Evolutionary conservation across 1,284 basidiomycete genomes (phyloP).

Genomic region (Mycosarcoma mackinlayi): DNA sequence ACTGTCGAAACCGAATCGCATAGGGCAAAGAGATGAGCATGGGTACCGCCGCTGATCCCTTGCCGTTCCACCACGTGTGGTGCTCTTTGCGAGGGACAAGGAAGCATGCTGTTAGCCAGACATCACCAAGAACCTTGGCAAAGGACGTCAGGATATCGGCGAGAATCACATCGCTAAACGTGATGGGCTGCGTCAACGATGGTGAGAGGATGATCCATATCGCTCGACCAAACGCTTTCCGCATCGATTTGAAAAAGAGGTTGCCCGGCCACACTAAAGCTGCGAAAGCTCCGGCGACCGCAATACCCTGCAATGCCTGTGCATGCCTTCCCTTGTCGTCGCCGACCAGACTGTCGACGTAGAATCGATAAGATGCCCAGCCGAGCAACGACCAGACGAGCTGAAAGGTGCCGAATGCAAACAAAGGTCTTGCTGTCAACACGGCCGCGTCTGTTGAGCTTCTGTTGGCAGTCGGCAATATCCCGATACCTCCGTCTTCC

Average conservation of each 20-base stretch:
- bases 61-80: conserved; percentile 61
- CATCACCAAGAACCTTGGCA: conserved; percentile 93
- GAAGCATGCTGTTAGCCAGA: conserved; percentile 85
- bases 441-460: not conserved
- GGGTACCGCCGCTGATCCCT: conserved; percentile 74
- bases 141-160: conserved; percentile 97
- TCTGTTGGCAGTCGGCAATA: conserved; percentile 12
- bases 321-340: conserved; percentile 56
- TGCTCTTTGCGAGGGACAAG: conserved; percentile 73
- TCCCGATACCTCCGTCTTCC: conserved; percentile 11
- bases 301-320: conserved; percentile 59
- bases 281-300: conserved; percentile 41
- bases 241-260: conserved; percentile 42
- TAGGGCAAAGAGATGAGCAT: conserved; percentile 91
- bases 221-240: conserved; percentile 43
- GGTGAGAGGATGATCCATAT: conserved; percentile 80
- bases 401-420: conserved; percentile 41
- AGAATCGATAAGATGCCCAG: conserved; percentile 60
- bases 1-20: conserved; percentile 89
- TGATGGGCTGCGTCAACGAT: conserved; percentile 75
- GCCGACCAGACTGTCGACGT: conserved; percentile 50
- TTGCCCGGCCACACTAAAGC: conserved; percentile 59
- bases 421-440: conserved; percentile 17
- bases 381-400: conserved; percentile 51
- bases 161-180: conserved; percentile 91